phyloP scores from a whole-genome alignment of 179 eudicot species.

The Kewa caespitosa region DNA sequence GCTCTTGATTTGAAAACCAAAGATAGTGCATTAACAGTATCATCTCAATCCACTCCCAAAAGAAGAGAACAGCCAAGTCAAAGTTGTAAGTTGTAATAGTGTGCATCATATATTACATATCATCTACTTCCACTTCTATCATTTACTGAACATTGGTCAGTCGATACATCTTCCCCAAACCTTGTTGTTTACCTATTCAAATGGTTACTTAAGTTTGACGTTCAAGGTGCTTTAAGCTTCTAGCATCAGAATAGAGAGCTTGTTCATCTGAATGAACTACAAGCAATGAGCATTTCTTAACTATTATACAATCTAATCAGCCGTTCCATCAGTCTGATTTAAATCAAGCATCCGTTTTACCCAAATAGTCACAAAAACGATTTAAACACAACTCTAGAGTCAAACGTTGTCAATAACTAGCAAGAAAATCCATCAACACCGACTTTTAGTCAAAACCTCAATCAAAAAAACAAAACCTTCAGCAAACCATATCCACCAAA shows the following conservation, averaged over 20 bases:
- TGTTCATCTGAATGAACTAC: no score
- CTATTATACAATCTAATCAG: background rate
- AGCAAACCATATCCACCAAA: background rate
- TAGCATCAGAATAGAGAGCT: background rate
- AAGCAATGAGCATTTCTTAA: background rate
- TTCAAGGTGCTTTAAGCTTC: background rate
- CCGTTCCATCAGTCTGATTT: background rate
- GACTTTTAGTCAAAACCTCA: background rate
- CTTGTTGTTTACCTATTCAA: background rate
- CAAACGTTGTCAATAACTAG: background rate
- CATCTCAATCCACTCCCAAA: no score
- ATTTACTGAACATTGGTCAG: no score
- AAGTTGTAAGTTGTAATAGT: no score
- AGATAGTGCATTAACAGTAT: no score
- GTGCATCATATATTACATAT: no score
- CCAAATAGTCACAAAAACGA: background rate
- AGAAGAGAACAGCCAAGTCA: background rate
- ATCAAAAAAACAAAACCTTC: background rate
- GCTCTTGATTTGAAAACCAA: no score
- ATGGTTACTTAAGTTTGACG: background rate
- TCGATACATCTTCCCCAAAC: background rate
- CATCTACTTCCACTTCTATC: no score
- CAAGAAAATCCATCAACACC: constrained; percentile 1
- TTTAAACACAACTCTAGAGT: background rate
- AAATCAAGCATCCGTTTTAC: background rate